phyloP scores from a whole-genome alignment of 768 basidiomycete genomes.

The Suillus discolor region DNA sequence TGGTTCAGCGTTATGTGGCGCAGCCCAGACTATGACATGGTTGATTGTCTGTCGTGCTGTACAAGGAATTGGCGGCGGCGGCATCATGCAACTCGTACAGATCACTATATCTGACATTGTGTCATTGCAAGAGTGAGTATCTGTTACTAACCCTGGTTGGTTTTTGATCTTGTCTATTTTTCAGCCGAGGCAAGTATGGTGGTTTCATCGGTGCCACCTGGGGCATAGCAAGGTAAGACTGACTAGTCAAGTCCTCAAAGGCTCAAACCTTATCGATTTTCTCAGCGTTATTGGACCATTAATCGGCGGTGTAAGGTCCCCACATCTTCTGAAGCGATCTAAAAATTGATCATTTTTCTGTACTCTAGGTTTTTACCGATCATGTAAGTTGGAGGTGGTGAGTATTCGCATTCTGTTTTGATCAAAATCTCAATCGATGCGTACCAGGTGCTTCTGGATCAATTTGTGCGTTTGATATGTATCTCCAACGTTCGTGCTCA shows the following conservation, averaged over 20 bases:
- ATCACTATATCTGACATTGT: constrained; percentile 45
- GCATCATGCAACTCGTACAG: constrained; percentile 39
- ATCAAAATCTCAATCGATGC: constrained; percentile 4
- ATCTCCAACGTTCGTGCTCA: neutral
- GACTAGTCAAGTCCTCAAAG: neutral
- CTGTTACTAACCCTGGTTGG: neutral
- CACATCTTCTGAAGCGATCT: neutral
- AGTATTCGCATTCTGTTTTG: constrained; percentile 13
- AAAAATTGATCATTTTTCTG: neutral
- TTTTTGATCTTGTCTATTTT: neutral
- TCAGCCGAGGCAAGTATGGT: constrained; percentile 42
- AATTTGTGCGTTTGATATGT: constrained; percentile 30
- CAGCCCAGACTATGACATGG: constrained; percentile 46
- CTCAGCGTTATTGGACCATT: constrained; percentile 46
- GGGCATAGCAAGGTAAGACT: constrained; percentile 40
- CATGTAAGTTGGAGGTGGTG: constrained; percentile 44
- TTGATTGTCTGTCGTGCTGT: constrained; percentile 43
- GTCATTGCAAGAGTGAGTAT: constrained; percentile 30
- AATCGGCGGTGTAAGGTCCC: constrained; percentile 33
- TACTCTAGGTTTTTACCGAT: constrained; percentile 33
- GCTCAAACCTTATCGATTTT: neutral
- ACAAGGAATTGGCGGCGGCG: constrained; percentile 48
- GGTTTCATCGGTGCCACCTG: constrained; percentile 43
- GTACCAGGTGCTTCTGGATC: constrained; percentile 37
- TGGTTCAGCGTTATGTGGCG: constrained; percentile 45